These are phyloP conservation scores for Fusarium odoratissimum DNA, from an alignment of 2,329 filamentous ascomycete genomes.

Conservation along the genomic window DNA sequence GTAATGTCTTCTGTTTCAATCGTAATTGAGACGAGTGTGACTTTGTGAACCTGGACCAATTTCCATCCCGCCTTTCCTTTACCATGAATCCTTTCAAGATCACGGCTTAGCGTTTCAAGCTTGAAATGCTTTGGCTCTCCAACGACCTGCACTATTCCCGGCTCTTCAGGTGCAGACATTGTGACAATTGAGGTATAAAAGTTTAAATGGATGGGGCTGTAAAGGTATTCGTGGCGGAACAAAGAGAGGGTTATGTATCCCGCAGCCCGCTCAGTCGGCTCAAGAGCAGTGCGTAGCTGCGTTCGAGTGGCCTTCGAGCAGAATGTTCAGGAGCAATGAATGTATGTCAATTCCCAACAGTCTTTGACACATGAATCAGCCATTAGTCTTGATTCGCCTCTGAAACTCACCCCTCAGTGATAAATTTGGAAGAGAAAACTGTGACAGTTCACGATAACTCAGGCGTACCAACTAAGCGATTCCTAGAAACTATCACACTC, in stretches of 20 bases:
- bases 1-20: background rate
- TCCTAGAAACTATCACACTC: rapidly evolving
- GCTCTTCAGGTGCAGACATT: background rate
- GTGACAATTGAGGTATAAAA: rapidly evolving
- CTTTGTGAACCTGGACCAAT: rapidly evolving
- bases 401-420: background rate
- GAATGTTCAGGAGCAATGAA: rapidly evolving
- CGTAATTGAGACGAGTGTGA: background rate
- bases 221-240: background rate
- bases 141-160: background rate
- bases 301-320: rapidly evolving
- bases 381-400: rapidly evolving
- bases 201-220: rapidly evolving
- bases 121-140: background rate
- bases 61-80: background rate
- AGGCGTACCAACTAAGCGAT: no score
- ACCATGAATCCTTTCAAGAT: background rate
- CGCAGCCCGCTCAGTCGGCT: rapidly evolving
- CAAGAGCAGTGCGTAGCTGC: rapidly evolving
- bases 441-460: background rate
- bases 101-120: rapidly evolving
- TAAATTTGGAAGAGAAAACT: no score
- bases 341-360: rapidly evolving
- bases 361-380: rapidly evolving
- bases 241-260: rapidly evolving